Evolutionary conservation across 1,139 yeast genomes (phyloP).

Genomic region (Yamadazyma membranifaciens): DNA sequence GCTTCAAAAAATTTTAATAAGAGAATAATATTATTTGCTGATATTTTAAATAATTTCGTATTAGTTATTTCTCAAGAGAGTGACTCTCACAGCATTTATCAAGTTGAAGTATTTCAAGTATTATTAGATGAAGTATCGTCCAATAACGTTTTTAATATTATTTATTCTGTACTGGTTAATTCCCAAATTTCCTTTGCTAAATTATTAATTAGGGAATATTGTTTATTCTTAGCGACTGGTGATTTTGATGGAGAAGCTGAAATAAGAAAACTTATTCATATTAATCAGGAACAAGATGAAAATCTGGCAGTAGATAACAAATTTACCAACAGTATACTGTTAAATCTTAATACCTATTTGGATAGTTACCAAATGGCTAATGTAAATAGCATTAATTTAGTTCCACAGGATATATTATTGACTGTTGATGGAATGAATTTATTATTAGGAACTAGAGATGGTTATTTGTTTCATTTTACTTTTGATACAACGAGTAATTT

Average conservation of each 20-base stretch:
- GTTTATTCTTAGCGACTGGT: slow-evolving; percentile 17
- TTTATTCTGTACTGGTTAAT: slow-evolving; percentile 5
- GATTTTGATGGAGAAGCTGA: slow-evolving; percentile 19
- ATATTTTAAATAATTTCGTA: slow-evolving; percentile 13
- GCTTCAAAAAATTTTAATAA: slow-evolving; percentile 9
- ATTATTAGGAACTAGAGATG: slow-evolving; percentile 32
- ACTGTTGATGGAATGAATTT: slow-evolving; percentile 9
- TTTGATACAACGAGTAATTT: slow-evolving; percentile 12
- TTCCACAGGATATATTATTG: slow-evolving; percentile 21
- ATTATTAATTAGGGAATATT: slow-evolving; percentile 7
- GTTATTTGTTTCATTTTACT: slow-evolving; percentile 21
- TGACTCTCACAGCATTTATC: background rate
- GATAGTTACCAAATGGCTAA: background rate
- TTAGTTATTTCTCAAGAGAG: slow-evolving; percentile 17
- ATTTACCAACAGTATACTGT: too few species aligned
- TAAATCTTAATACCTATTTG: background rate
- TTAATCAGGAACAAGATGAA: background rate
- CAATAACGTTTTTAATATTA: background rate
- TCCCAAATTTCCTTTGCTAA: slow-evolving; percentile 22
- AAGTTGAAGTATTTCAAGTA: slow-evolving; percentile 1
- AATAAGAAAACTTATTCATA: background rate
- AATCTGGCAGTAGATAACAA: too few species aligned
- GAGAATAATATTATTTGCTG: slow-evolving; percentile 17
- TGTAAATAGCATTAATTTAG: slow-evolving; percentile 14
- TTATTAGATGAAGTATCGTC: background rate